Conservation (phyloP, 2,329 filamentous ascomycete species). For the Alternaria arbusti region DNA sequence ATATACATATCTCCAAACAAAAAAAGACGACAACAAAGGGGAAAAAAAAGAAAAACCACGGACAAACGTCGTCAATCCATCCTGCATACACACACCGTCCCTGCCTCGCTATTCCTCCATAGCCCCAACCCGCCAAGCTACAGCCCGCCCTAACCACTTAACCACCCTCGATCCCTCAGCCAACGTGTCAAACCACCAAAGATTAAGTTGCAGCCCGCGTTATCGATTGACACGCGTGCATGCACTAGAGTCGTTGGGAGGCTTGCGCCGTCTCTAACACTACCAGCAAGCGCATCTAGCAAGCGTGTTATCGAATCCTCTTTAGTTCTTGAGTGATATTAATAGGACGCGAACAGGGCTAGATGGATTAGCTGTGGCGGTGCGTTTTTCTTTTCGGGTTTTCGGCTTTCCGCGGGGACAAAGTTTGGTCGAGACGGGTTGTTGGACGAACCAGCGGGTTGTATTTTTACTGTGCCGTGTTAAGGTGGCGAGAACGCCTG, state of each 20-base stretch:
- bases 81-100: not conserved
- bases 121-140: not conserved
- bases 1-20: not conserved
- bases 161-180: not conserved
- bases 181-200: not conserved
- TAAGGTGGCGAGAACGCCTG: not conserved
- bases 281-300: not conserved
- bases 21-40: not conserved
- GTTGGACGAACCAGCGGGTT: not conserved
- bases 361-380: not conserved
- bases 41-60: not conserved
- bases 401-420: not conserved
- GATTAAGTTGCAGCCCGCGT: not conserved
- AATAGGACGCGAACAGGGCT: not conserved
- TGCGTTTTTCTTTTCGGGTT: not conserved
- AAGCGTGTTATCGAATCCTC: not conserved
- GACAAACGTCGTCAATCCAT: not conserved
- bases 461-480: not conserved
- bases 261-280: not conserved
- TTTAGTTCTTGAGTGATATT: not conserved
- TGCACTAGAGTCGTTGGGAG: not conserved
- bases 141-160: not conserved
- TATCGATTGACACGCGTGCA: conserved; percentile 2
- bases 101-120: not conserved
- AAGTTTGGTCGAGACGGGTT: not conserved